Conservation (phyloP, 1,284 basidiomycete genomes). For the Sphagnurus paluster region DNA sequence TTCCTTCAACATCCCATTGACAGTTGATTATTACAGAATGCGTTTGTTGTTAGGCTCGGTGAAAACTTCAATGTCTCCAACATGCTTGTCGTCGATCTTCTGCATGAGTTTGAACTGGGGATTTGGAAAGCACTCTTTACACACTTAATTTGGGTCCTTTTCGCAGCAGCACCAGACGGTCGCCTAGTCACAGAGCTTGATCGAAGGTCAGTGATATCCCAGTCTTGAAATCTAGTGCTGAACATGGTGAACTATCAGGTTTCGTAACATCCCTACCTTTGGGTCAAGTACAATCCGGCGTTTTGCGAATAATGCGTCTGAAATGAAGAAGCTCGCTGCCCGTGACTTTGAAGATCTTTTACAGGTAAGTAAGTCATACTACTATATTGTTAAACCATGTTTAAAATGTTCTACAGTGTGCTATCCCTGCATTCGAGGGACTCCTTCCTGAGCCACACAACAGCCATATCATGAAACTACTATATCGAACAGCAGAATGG, state of each 20-base stretch:
- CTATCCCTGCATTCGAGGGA: neutral
- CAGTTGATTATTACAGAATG: slow-evolving; percentile 8
- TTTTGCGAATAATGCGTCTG: neutral
- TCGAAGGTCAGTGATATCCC: neutral
- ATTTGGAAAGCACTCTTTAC: neutral
- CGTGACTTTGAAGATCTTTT: neutral
- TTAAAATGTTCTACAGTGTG: too few species aligned
- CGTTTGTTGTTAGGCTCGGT: slow-evolving; percentile 6
- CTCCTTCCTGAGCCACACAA: neutral
- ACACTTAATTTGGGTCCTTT: neutral
- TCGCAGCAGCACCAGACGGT: neutral
- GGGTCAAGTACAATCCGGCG: neutral
- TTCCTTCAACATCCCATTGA: neutral
- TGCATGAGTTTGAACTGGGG: neutral
- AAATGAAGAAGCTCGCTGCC: neutral
- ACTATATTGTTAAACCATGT: too few species aligned
- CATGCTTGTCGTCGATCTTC: slow-evolving; percentile 15
- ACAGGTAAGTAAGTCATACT: neutral
- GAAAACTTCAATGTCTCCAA: slow-evolving; percentile 9
- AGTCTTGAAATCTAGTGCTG: neutral
- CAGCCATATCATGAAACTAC: neutral
- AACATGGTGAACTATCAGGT: neutral
- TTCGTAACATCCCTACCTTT: neutral
- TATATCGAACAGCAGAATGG: neutral
- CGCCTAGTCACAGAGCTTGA: neutral